phyloP scores from a whole-genome alignment of 2,329 filamentous ascomycete genomes.

The Ophiocordyceps unilateralis region DNA sequence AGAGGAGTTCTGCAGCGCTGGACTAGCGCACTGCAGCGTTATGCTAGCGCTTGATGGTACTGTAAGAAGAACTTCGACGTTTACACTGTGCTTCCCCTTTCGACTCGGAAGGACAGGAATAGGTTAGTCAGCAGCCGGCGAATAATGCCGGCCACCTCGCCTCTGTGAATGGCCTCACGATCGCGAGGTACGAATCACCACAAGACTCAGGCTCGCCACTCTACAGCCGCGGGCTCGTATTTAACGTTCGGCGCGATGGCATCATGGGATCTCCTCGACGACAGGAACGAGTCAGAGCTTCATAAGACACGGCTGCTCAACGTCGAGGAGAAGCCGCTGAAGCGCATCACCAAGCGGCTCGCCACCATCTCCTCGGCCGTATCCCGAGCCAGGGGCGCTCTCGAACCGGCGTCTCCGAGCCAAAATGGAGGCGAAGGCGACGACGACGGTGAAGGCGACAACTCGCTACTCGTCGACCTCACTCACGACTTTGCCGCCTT shows the following conservation, averaged over 20 bases:
- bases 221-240: background rate
- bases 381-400: constrained; percentile 4
- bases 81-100: too few species aligned
- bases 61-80: too few species aligned
- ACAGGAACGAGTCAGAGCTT: constrained; percentile 63
- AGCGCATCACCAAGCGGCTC: constrained; percentile 70
- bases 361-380: constrained; percentile 50
- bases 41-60: too few species aligned
- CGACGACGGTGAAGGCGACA: constrained; percentile 11
- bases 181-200: too few species aligned
- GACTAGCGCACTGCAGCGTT: too few species aligned
- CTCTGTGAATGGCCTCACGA: too few species aligned
- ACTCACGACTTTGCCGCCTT: constrained; percentile 79
- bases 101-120: too few species aligned
- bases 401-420: background rate
- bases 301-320: constrained; percentile 77
- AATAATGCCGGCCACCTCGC: too few species aligned
- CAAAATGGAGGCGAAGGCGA: background rate
- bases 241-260: constrained; percentile 21
- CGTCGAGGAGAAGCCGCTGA: constrained; percentile 85
- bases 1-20: too few species aligned
- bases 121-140: too few species aligned
- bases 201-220: background rate
- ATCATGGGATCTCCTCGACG: constrained; percentile 51
- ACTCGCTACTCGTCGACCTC: constrained; percentile 61